A percentile compares a stretch with the other conserved stretches of the same genome.
Evolutionary conservation across 2,329 filamentous ascomycete species (phyloP).

Genomic region (Fusarium sublunatum): DNA sequence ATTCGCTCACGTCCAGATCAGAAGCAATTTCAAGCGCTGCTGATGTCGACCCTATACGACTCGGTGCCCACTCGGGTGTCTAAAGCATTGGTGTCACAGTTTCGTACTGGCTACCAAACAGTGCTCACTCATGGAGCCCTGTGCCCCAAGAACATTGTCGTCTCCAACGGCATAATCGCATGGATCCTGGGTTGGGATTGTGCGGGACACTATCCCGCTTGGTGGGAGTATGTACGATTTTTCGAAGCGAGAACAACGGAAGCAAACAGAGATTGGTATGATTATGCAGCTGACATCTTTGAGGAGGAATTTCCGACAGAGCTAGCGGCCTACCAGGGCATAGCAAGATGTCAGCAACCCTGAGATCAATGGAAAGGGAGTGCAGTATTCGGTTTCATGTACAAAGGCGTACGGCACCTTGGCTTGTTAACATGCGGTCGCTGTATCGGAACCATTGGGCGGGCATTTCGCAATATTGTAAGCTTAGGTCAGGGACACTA

Average conservation of each 20-base stretch:
- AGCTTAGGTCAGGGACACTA: background rate
- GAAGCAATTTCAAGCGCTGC: slow-evolving; percentile 42
- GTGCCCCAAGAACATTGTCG: slow-evolving; percentile 48
- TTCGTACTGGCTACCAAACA: slow-evolving; percentile 26
- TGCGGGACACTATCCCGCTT: slow-evolving; percentile 49
- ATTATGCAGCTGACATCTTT: slow-evolving; percentile 48
- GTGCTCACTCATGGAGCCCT: slow-evolving; percentile 45
- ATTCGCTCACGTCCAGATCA: slow-evolving; percentile 34
- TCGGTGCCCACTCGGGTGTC: slow-evolving; percentile 42
- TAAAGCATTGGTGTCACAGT: slow-evolving; percentile 35
- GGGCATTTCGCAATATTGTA: background rate
- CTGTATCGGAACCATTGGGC: background rate
- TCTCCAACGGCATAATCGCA: slow-evolving; percentile 39
- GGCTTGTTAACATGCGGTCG: background rate
- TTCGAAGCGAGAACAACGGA: slow-evolving; percentile 47
- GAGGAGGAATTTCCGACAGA: slow-evolving; percentile 37
- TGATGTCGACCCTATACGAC: slow-evolving; percentile 43
- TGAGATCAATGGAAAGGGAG: slow-evolving; percentile 8
- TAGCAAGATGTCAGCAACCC: slow-evolving; percentile 46
- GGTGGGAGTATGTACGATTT: slow-evolving; percentile 53
- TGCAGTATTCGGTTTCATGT: background rate
- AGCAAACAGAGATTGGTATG: slow-evolving; percentile 49
- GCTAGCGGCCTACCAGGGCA: slow-evolving; percentile 48
- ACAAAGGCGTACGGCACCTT: background rate
- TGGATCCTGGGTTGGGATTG: slow-evolving; percentile 49